These are phyloP conservation scores for Marsdenia floribunda DNA, from an alignment of 257 asterid genomes.

Conservation along the genomic window DNA sequence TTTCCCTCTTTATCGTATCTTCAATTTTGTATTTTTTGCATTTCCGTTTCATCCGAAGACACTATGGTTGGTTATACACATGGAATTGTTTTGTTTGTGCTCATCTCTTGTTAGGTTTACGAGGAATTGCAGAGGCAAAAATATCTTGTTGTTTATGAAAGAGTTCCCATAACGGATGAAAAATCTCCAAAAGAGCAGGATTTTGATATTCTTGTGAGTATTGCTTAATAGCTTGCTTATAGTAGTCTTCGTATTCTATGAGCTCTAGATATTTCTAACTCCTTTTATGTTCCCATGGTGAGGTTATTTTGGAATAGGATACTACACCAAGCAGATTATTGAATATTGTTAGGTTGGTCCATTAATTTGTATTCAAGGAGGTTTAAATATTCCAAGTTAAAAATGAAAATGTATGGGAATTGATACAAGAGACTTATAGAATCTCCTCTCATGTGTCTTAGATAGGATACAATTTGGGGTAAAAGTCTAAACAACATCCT, in stretches of 20 bases:
- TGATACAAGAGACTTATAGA: not conserved
- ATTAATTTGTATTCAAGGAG: not conserved
- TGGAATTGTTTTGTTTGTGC: slow-evolving; percentile 16
- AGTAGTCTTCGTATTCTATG: not conserved
- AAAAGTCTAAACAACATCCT: too few species aligned
- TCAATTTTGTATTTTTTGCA: not conserved
- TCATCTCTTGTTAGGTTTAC: slow-evolving; percentile 62
- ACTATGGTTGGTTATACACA: slow-evolving; percentile 19
- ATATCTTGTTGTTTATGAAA: slow-evolving; percentile 89
- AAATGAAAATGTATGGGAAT: not conserved
- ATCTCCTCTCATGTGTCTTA: not conserved
- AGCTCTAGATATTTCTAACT: not conserved
- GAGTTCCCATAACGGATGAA: slow-evolving; percentile 95
- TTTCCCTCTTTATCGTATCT: too few species aligned
- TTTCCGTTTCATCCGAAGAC: not conserved
- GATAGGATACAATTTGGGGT: not conserved
- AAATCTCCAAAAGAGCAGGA: slow-evolving; percentile 97
- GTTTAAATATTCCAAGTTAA: not conserved
- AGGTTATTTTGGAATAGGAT: not conserved
- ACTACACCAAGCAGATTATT: not conserved
- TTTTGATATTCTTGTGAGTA: slow-evolving; percentile 84
- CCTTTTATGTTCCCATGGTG: not conserved
- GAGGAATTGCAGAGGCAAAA: slow-evolving; percentile 66
- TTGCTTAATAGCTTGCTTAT: slow-evolving; percentile 12
- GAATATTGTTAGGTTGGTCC: not conserved